These are phyloP conservation scores for Diplodia sapinea DNA, from an alignment of 2,329 filamentous ascomycete species.

Conservation along the genomic window DNA sequence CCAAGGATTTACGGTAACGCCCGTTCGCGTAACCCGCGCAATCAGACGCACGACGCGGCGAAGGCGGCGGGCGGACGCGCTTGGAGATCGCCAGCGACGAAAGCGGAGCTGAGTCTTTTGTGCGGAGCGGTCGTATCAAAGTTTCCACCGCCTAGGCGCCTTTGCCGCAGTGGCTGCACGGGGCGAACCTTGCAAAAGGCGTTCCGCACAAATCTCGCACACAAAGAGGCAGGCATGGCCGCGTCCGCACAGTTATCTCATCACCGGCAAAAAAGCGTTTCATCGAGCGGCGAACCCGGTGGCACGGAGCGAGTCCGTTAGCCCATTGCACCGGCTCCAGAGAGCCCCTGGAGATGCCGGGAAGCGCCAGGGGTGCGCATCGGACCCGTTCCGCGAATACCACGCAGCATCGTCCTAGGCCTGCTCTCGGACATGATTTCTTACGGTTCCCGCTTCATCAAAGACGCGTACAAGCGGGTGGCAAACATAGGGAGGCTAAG, in stretches of 20 bases:
- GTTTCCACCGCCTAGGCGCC: not conserved
- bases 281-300: slow-evolving; percentile 1
- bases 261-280: not conserved
- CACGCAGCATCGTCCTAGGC: not conserved
- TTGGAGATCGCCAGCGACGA: slow-evolving; percentile 11
- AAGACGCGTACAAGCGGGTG: slow-evolving; percentile 1
- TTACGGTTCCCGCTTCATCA: slow-evolving; percentile 8
- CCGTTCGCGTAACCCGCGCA: slow-evolving; percentile 2
- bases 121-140: slow-evolving; percentile 28
- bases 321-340: slow-evolving; percentile 10
- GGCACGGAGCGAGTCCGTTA: not conserved
- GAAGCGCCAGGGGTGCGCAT: slow-evolving; percentile 8
- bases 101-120: slow-evolving; percentile 24
- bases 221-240: not conserved
- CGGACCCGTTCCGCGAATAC: not conserved
- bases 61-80: not conserved
- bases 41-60: not conserved
- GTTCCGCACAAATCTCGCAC: slow-evolving; percentile 24
- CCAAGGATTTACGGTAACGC: not conserved
- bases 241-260: slow-evolving; percentile 5
- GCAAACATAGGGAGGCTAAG: slow-evolving; percentile 6
- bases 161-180: not conserved
- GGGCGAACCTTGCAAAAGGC: not conserved
- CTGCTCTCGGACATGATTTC: slow-evolving; percentile 8
- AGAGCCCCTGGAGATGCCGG: slow-evolving; percentile 12